Conservation (phyloP, 2,329 filamentous ascomycete genomes). For the Arthrobotrys sinensis region DNA sequence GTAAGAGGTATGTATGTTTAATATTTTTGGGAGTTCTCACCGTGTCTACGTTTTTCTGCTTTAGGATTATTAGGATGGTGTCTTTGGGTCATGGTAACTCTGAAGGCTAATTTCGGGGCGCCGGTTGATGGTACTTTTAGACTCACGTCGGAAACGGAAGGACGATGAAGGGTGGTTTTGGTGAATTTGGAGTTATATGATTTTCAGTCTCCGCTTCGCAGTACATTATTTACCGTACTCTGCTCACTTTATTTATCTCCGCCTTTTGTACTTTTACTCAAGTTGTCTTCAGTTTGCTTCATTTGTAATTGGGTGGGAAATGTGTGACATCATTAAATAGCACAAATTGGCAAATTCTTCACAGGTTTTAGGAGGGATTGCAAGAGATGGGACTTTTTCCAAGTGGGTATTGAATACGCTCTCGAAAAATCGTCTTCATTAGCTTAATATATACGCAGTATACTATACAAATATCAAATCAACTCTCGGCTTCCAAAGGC, state of each 20-base stretch:
- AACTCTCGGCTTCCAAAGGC: background rate
- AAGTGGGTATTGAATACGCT: no score
- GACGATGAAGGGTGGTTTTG: conserved; percentile 40
- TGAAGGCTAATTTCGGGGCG: conserved; percentile 21
- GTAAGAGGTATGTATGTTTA: conserved; percentile 42
- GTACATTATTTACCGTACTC: background rate
- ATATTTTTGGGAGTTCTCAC: conserved; percentile 1
- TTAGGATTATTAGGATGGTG: background rate
- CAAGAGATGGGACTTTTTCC: background rate
- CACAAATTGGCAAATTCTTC: background rate
- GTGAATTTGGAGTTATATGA: conserved; percentile 1
- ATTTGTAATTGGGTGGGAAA: background rate
- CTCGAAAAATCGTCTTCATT: no score
- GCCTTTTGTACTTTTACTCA: background rate
- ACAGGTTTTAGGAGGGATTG: background rate
- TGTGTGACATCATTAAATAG: background rate
- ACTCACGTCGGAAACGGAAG: conserved; percentile 21
- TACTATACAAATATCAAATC: no score
- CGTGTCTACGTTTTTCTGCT: background rate
- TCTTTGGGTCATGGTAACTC: background rate
- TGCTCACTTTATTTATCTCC: background rate
- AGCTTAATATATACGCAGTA: no score
- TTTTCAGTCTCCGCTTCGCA: conserved; percentile 1
- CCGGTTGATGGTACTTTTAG: conserved; percentile 16
- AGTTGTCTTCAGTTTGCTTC: background rate